phyloP scores from a whole-genome alignment of 1,139 yeast species.

The Nadsonia starkeyi-henricii region DNA sequence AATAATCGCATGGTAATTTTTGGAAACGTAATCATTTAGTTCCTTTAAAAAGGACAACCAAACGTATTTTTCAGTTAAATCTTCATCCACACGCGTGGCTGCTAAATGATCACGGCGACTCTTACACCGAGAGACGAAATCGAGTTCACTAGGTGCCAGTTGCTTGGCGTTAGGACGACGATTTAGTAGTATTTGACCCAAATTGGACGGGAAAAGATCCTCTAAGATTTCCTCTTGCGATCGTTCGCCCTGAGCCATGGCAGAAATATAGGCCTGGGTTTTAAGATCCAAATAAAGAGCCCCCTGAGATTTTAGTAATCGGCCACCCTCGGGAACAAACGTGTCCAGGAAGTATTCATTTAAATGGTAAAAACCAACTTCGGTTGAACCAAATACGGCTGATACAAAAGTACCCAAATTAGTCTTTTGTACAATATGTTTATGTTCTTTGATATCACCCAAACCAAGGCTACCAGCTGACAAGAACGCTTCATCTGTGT shows the following conservation, averaged over 20 bases:
- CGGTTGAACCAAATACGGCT: conserved; percentile 72
- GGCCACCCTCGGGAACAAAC: conserved; percentile 38
- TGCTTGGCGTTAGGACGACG: conserved; percentile 17
- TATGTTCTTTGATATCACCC: conserved; percentile 27
- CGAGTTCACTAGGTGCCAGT: conserved; percentile 55
- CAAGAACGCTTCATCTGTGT: conserved; percentile 17
- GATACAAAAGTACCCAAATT: conserved; percentile 78
- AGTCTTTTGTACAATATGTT: conserved; percentile 58
- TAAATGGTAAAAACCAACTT: conserved; percentile 75
- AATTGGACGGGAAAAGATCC: conserved; percentile 46
- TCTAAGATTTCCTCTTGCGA: conserved; percentile 57
- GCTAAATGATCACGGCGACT: conserved; percentile 51
- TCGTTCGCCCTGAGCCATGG: conserved; percentile 59
- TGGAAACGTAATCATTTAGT: conserved; percentile 61
- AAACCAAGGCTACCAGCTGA: conserved; percentile 10
- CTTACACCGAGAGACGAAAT: conserved; percentile 56
- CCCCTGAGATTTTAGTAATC: conserved; percentile 68
- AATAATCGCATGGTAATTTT: conserved; percentile 30
- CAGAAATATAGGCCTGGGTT: conserved; percentile 90
- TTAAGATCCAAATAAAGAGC: conserved; percentile 69
- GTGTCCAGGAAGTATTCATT: conserved; percentile 75
- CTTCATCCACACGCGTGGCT: conserved; percentile 32
- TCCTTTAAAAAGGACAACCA: conserved; percentile 67
- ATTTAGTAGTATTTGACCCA: conserved; percentile 41
- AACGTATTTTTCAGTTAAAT: conserved; percentile 46